Evolutionary conservation across 345 rosid species (phyloP).

Genomic region (Angophora floribunda): DNA sequence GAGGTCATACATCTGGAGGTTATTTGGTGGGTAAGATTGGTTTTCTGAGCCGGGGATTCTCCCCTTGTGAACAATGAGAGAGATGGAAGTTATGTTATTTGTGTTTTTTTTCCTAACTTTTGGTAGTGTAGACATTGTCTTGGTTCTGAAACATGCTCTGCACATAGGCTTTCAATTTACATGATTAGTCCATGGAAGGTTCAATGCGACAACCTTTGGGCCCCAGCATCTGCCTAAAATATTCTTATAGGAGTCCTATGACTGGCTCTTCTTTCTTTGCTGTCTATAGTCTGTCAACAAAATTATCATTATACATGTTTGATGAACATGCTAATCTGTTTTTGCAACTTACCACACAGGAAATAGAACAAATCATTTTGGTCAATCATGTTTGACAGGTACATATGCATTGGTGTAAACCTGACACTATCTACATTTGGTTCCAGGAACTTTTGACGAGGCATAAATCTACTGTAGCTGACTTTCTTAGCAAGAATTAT

Average conservation of each 20-base stretch:
- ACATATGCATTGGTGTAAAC: neutral
- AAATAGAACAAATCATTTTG: neutral
- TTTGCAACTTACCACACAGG: neutral
- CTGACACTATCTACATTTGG: conserved; percentile 1
- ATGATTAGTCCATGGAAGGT: neutral
- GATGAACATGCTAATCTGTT: neutral
- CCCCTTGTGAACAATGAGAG: neutral
- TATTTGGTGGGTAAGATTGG: neutral
- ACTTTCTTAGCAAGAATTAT: conserved; percentile 84
- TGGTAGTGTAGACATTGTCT: neutral
- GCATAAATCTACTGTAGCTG: conserved; percentile 98
- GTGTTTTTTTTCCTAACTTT: neutral
- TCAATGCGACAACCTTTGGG: neutral
- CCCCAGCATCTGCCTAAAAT: neutral
- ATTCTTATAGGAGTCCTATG: neutral
- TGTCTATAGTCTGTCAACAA: neutral
- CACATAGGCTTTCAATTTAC: neutral
- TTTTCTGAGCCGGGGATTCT: neutral
- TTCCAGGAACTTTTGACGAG: conserved; percentile 88
- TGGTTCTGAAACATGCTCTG: neutral
- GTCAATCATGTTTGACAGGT: neutral
- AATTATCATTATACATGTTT: neutral
- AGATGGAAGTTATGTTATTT: neutral
- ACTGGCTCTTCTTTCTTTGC: neutral
- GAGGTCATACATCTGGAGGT: neutral